Conservation (phyloP, 208 protist species). For the Wallacemonas sp. region DNA sequence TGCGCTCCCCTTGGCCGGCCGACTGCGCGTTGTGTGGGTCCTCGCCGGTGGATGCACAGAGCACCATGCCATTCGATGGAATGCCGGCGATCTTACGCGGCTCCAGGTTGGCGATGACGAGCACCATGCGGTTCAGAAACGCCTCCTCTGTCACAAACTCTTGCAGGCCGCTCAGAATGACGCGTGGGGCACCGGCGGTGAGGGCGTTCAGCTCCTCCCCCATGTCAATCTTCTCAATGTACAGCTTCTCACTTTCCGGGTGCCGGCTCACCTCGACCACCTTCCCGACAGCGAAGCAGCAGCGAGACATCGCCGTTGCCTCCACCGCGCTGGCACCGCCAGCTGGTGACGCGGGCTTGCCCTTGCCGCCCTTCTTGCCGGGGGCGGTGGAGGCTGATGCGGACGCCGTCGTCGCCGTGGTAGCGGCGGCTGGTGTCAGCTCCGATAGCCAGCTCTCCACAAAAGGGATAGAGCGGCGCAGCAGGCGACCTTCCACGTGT, state of each 20-base stretch:
- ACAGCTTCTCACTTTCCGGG: slow-evolving; percentile 89
- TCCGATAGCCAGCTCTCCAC: slow-evolving; percentile 78
- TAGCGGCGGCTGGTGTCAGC: too few species aligned
- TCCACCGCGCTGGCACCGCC: slow-evolving; percentile 7
- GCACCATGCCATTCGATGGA: slow-evolving; percentile 91
- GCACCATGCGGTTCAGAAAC: slow-evolving; percentile 77
- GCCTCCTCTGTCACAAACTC: slow-evolving; percentile 84
- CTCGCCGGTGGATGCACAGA: slow-evolving; percentile 80
- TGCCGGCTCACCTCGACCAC: slow-evolving; percentile 87
- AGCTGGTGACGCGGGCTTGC: slow-evolving; percentile 17
- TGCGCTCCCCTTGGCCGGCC: slow-evolving; percentile 39
- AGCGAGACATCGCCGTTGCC: slow-evolving; percentile 77
- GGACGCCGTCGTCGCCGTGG: slow-evolving; percentile 20
- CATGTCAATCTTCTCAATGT: slow-evolving; percentile 94
- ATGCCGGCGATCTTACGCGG: slow-evolving; percentile 92
- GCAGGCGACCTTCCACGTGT: slow-evolving; percentile 69
- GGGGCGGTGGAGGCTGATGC: slow-evolving; percentile 17
- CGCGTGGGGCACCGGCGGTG: slow-evolving; percentile 70
- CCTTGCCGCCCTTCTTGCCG: slow-evolving; percentile 19
- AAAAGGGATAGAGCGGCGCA: slow-evolving; percentile 74
- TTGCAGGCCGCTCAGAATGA: slow-evolving; percentile 91
- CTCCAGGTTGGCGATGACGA: slow-evolving; percentile 94
- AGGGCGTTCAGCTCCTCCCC: slow-evolving; percentile 75
- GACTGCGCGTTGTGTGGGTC: slow-evolving; percentile 44
- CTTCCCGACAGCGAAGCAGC: slow-evolving; percentile 86